These are phyloP conservation scores for Neurospora sp. DNA, from an alignment of 495 filamentous ascomycete genomes.

Conservation along the genomic window DNA sequence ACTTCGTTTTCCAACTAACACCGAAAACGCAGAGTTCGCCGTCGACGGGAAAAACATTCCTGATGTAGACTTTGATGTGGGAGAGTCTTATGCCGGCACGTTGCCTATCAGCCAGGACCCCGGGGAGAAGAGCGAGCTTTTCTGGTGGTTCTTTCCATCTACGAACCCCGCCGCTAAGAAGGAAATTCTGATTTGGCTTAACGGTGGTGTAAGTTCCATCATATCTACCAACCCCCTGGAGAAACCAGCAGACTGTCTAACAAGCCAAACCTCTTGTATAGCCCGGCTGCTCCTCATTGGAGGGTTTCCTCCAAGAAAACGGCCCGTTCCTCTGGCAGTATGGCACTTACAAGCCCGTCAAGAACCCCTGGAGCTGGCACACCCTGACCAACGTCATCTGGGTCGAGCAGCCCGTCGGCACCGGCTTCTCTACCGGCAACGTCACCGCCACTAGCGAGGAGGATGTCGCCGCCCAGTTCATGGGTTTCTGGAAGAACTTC, in stretches of 20 bases:
- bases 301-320: constrained; percentile 65
- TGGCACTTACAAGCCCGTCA: constrained; percentile 53
- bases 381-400: constrained; percentile 71
- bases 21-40: constrained; percentile 37
- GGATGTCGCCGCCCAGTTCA: constrained; percentile 58
- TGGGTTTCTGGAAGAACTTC: constrained; percentile 62
- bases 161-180: constrained; percentile 44
- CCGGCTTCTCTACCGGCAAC: constrained; percentile 57
- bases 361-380: constrained; percentile 59
- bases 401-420: constrained; percentile 69
- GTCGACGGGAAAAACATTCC: constrained; percentile 61
- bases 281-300: constrained; percentile 58
- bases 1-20: neutral
- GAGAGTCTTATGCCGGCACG: constrained; percentile 65
- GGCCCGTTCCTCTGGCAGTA: constrained; percentile 68
- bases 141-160: constrained; percentile 71
- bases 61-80: constrained; percentile 65
- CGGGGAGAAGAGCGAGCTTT: constrained; percentile 48
- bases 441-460: constrained; percentile 52
- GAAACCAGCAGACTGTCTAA: constrained; percentile 1
- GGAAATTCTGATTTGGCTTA: constrained; percentile 66
- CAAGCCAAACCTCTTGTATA: neutral
- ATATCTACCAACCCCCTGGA: neutral
- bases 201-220: constrained; percentile 44
- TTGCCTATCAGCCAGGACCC: constrained; percentile 49